Conservation (phyloP, 805 yeast species). For the Ascoidea rubescens region DNA sequence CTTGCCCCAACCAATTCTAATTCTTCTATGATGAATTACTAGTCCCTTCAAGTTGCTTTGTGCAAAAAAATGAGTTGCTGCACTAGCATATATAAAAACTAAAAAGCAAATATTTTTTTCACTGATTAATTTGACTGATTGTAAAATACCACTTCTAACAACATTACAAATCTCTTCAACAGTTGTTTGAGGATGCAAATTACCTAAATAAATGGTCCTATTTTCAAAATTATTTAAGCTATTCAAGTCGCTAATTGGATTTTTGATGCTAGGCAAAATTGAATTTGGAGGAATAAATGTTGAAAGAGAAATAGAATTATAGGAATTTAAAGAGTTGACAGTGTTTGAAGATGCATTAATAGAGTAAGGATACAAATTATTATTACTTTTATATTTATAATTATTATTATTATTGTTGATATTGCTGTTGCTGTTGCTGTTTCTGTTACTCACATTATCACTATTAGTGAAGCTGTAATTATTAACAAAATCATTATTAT, state of each 20-base stretch:
- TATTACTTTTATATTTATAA: too few relatives aligned
- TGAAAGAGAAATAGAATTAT: too few relatives aligned
- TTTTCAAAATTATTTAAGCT: conserved; percentile 23
- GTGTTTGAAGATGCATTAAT: too few relatives aligned
- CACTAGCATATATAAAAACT: conserved; percentile 48
- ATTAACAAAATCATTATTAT: too few relatives aligned
- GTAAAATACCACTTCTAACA: conserved; percentile 67
- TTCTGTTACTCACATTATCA: neutral
- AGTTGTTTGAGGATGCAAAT: conserved; percentile 47
- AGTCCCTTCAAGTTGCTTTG: conserved; percentile 45
- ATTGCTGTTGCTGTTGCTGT: too few relatives aligned
- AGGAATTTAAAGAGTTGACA: too few relatives aligned
- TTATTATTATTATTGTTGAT: too few relatives aligned
- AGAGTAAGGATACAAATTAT: too few relatives aligned
- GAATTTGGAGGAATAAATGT: too few relatives aligned
- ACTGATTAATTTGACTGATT: conserved; percentile 35
- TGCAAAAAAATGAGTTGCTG: conserved; percentile 56
- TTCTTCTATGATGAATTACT: conserved; percentile 43
- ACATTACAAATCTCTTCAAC: conserved; percentile 66
- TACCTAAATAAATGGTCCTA: conserved; percentile 58
- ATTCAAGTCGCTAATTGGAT: conserved; percentile 4
- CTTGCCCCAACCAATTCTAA: conserved; percentile 61
- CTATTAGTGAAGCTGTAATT: neutral
- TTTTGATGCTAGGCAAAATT: neutral
- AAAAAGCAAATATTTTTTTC: conserved; percentile 51